These are phyloP conservation scores for Dichotomopilus funicola DNA, from an alignment of 2,329 filamentous ascomycete genomes.

Conservation along the genomic window DNA sequence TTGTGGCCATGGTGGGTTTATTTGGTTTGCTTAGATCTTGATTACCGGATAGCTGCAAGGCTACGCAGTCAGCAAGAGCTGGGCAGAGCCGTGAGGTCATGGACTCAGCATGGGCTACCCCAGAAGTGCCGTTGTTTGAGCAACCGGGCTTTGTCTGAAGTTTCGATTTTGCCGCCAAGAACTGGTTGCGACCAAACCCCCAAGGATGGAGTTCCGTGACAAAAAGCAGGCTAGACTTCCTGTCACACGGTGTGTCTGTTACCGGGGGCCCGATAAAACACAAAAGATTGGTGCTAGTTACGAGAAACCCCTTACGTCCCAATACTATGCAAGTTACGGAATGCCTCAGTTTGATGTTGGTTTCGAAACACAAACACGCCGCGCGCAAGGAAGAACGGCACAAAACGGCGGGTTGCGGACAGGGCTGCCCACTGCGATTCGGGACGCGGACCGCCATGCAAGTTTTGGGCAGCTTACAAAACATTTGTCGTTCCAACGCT, in stretches of 20 bases:
- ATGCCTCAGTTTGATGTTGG: slow-evolving; percentile 11
- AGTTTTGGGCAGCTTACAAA: background rate
- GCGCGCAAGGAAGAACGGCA: slow-evolving; percentile 10
- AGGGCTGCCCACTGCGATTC: background rate
- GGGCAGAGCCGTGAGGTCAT: background rate
- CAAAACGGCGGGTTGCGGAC: background rate
- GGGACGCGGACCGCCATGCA: background rate
- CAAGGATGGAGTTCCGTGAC: too few relatives aligned
- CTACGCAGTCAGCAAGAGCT: background rate
- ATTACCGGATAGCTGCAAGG: background rate
- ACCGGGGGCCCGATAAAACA: too few relatives aligned
- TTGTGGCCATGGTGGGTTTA: background rate
- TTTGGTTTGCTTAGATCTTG: background rate
- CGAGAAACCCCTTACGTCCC: background rate
- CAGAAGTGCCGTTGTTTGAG: slow-evolving; percentile 5
- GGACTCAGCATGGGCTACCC: slow-evolving; percentile 2
- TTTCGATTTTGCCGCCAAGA: background rate
- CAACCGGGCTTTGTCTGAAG: slow-evolving; percentile 3
- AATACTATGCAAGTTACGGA: slow-evolving; percentile 5
- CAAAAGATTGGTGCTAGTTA: too few relatives aligned
- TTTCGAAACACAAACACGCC: slow-evolving; percentile 14
- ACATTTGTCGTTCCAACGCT: background rate
- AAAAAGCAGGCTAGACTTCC: too few relatives aligned
- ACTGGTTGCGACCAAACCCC: too few relatives aligned
- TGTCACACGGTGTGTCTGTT: too few relatives aligned